Conservation (phyloP, 495 filamentous ascomycete genomes). For the Antarctomyces pellizariae region DNA sequence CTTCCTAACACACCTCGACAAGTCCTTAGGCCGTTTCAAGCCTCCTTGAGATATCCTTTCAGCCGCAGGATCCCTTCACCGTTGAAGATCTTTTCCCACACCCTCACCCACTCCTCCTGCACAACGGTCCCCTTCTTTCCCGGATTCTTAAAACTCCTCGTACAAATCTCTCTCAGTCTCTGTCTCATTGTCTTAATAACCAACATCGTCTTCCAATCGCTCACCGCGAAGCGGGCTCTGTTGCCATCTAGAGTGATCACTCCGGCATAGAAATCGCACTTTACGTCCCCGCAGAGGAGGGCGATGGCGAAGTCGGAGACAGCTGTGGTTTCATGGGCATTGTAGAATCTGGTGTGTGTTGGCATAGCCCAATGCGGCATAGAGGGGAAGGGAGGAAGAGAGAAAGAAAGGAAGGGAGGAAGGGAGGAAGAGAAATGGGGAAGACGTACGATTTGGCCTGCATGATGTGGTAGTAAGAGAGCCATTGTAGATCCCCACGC, state of each 20-base stretch:
- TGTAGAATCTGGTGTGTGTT: slow-evolving; percentile 36
- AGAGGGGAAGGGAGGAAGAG: not conserved
- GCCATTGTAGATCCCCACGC: slow-evolving; percentile 40
- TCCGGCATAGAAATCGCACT: slow-evolving; percentile 70
- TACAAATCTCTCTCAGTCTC: slow-evolving; percentile 46
- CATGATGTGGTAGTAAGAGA: slow-evolving; percentile 94
- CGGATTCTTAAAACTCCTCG: slow-evolving; percentile 42
- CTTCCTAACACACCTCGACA: too few relatives aligned
- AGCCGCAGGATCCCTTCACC: too few relatives aligned
- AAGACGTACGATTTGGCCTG: slow-evolving; percentile 46
- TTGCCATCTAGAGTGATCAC: slow-evolving; percentile 70
- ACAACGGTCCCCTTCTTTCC: slow-evolving; percentile 41
- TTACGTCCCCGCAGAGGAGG: slow-evolving; percentile 65
- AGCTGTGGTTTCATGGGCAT: slow-evolving; percentile 73
- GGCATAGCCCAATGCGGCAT: too few relatives aligned
- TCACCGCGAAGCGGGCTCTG: slow-evolving; percentile 59
- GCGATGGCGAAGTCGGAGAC: slow-evolving; percentile 63
- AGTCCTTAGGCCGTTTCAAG: too few relatives aligned
- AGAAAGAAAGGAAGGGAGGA: not conserved
- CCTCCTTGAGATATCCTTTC: too few relatives aligned
- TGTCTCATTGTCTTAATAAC: slow-evolving; percentile 54
- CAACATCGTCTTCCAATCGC: slow-evolving; percentile 80
- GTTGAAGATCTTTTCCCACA: slow-evolving; percentile 37
- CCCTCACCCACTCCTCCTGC: slow-evolving; percentile 48
- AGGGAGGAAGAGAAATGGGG: not conserved